These are phyloP conservation scores for Venturia effusa DNA, from an alignment of 2,329 filamentous ascomycete species.

Conservation along the genomic window DNA sequence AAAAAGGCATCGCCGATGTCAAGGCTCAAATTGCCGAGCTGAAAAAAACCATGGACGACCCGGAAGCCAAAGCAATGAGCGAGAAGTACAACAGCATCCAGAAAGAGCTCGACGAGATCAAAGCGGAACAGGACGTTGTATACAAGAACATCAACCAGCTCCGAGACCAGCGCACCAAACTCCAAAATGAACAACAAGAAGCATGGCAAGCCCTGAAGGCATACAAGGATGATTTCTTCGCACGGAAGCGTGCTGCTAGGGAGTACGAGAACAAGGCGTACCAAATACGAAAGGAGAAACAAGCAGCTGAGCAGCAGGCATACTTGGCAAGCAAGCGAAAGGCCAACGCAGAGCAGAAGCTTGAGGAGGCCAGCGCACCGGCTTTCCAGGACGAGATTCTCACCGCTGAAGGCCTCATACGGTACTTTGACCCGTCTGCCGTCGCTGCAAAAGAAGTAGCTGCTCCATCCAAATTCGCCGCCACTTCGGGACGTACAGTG, in stretches of 20 bases:
- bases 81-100: conserved; percentile 80
- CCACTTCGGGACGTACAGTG: conserved; percentile 70
- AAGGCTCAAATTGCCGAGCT: conserved; percentile 81
- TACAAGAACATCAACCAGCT: conserved; percentile 81
- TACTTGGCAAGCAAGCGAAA: conserved; percentile 62
- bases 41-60: conserved; percentile 81
- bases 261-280: conserved; percentile 77
- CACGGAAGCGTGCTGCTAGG: conserved; percentile 68
- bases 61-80: conserved; percentile 77
- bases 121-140: conserved; percentile 80
- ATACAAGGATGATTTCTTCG: conserved; percentile 82
- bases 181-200: conserved; percentile 76
- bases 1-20: conserved; percentile 82
- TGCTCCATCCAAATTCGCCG: conserved; percentile 60
- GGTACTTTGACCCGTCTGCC: conserved; percentile 72
- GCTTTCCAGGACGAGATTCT: conserved; percentile 92
- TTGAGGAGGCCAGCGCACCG: conserved; percentile 71
- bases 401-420: conserved; percentile 74
- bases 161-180: conserved; percentile 73
- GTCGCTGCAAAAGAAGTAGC: conserved; percentile 51
- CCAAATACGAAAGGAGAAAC: conserved; percentile 64
- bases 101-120: conserved; percentile 79
- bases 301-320: conserved; percentile 69
- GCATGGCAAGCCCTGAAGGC: conserved; percentile 75
- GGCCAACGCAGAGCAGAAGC: conserved; percentile 63